Evolutionary conservation across 257 asterid species (phyloP), one percentile per base, ranked within the genome.

Genomic region (Verbena officinalis): DNA sequence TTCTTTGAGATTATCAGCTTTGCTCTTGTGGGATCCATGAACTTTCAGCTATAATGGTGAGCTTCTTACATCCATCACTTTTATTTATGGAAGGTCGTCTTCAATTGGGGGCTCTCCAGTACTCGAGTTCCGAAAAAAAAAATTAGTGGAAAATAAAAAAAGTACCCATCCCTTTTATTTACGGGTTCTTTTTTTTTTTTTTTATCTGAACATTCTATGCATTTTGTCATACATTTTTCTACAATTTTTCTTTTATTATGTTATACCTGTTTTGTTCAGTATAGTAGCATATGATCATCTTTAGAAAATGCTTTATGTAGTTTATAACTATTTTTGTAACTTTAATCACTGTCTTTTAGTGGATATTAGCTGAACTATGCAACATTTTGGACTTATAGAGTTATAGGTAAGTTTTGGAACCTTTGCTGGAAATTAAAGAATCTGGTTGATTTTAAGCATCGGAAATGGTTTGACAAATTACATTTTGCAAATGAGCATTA

Each of bases 141-240:
- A n/a, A n/a, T n/a, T n/a, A n/a, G n/a, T n/a, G n/a, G n/a, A n/a
- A n/a, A n/a, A n/a, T n/a, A n/a, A n/a, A n/a, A n/a, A n/a, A n/a
- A n/a, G n/a, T n/a, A n/a, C n/a, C n/a, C n/a, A n/a, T n/a, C n/a
- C n/a, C n/a, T n/a, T n/a, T n/a, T n/a, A n/a, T n/a, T n/a, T n/a
- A n/a, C n/a, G n/a, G n/a, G n/a, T n/a, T n/a, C 2, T 27, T 2
- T 2, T 27, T 27, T 27, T 5, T 27, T 27, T 27, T 27, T 5
- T 27, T 5, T 27, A 2, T 17, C 13, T 14, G n/a, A n/a, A n/a
- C n/a, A 5, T 23, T 21, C 22, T 14, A n/a, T 42, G n/a, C n/a
- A n/a, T 39, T 48, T 14, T 10, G 36, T 69, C 36, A 57, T n/a
- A 20, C 24, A 17, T 17, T 59, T 59, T 51, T 60, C 1, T 44